A percentile compares a stretch with the other conserved stretches of the same genome.
Conservation (phyloP, 2,329 filamentous ascomycete species). For the Ilyonectria sp. region DNA sequence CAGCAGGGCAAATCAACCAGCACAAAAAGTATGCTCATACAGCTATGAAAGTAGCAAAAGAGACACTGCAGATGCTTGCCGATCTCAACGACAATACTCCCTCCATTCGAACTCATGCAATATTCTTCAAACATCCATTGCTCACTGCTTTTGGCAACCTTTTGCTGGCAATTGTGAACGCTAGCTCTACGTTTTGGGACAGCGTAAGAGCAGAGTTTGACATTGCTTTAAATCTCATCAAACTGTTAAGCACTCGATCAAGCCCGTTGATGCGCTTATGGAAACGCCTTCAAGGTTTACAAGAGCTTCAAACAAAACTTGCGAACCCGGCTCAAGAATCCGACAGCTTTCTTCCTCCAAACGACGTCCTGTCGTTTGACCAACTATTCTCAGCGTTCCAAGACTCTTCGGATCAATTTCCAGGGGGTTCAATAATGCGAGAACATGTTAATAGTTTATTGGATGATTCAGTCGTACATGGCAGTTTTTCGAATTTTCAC, state of each 20-base stretch:
- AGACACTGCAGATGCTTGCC: background rate
- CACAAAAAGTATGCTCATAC: background rate
- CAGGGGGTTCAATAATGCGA: background rate
- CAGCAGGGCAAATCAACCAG: background rate
- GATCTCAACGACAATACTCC: slow-evolving; percentile 12
- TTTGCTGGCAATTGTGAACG: slow-evolving; percentile 8
- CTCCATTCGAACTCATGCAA: background rate
- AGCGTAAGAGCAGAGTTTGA: slow-evolving; percentile 12
- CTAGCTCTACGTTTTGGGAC: background rate
- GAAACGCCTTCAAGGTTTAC: slow-evolving; percentile 16
- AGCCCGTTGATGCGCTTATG: slow-evolving; percentile 5
- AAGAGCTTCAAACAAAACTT: slow-evolving; percentile 2
- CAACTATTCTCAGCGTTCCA: background rate
- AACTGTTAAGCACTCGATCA: slow-evolving; percentile 13
- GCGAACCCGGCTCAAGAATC: background rate
- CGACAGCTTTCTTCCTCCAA: background rate
- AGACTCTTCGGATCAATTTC: background rate
- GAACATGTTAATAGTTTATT: slow-evolving; percentile 1
- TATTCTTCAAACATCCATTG: slow-evolving; percentile 19
- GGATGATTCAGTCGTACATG: background rate
- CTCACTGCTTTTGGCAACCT: slow-evolving; percentile 16
- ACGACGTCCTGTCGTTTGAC: background rate
- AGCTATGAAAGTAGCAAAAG: slow-evolving; percentile 4
- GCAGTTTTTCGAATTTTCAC: too few species aligned
- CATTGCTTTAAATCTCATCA: slow-evolving; percentile 5